Evolutionary conservation across 768 basidiomycete genomes (phyloP).

Genomic region (Chalciporus sphaerocephalus): DNA sequence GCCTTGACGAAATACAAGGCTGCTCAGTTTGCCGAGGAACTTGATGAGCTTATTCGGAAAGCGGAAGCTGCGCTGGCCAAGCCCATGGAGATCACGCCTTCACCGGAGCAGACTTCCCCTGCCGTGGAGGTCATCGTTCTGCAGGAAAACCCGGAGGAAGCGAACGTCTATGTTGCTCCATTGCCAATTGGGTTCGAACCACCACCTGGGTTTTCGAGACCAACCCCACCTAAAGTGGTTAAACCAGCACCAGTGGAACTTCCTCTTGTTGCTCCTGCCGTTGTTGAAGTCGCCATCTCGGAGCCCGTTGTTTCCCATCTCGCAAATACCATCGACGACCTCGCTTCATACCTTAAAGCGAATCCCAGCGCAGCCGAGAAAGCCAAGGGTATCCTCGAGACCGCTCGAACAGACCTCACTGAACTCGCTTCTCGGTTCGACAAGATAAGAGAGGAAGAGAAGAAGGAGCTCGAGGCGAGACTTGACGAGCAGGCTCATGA

Average conservation of each 20-base stretch:
- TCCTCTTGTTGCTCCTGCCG: conserved; percentile 77
- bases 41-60: conserved; percentile 61
- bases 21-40: conserved; percentile 54
- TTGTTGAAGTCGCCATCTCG: conserved; percentile 64
- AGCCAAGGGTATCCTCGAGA: conserved; percentile 70
- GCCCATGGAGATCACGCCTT: conserved; percentile 23
- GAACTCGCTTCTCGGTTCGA: conserved; percentile 74
- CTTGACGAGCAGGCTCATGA: conserved; percentile 83
- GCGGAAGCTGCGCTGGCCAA: conserved; percentile 70
- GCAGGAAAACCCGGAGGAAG: conserved; percentile 23
- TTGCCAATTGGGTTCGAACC: conserved; percentile 94
- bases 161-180: conserved; percentile 52
- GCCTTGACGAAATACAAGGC: conserved; percentile 42
- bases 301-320: conserved; percentile 95
- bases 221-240: conserved; percentile 46
- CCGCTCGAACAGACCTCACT: conserved; percentile 77
- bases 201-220: conserved; percentile 80
- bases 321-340: conserved; percentile 87
- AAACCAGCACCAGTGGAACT: conserved; percentile 38
- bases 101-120: conserved; percentile 25
- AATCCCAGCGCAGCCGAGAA: conserved; percentile 65
- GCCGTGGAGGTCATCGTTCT: conserved; percentile 26
- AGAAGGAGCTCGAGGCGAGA: conserved; percentile 53
- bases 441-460: conserved; percentile 75
- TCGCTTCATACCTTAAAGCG: conserved; percentile 76